These are phyloP conservation scores for Nicotiana undulata DNA, from an alignment of 257 asterid genomes.

Conservation along the genomic window DNA sequence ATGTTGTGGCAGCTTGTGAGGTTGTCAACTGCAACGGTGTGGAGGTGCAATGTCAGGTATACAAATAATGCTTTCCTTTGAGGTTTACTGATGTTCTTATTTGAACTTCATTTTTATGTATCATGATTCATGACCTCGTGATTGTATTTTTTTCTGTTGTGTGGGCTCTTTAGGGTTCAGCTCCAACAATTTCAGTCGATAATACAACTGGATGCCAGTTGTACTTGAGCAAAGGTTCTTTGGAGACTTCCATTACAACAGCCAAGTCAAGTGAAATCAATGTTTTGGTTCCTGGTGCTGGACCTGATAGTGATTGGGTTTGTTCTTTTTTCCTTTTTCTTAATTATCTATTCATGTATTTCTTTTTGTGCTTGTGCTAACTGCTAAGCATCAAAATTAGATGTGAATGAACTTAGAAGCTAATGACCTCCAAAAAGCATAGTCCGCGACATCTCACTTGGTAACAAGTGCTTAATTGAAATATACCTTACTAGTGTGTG, in stretches of 20 bases:
- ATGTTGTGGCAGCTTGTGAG: slow-evolving; percentile 99
- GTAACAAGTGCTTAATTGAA: background rate
- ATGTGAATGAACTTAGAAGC: background rate
- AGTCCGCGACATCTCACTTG: background rate
- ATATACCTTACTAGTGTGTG: background rate
- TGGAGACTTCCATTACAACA: slow-evolving; percentile 78
- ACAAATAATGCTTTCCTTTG: background rate
- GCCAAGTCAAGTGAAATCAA: slow-evolving; percentile 94
- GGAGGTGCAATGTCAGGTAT: slow-evolving; percentile 97
- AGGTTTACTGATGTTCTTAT: background rate
- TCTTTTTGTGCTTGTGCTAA: background rate
- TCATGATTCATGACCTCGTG: background rate
- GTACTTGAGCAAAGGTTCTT: slow-evolving; percentile 80
- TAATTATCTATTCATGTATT: background rate
- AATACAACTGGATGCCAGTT: slow-evolving; percentile 93
- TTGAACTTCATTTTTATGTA: background rate
- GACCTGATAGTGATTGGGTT: slow-evolving; percentile 90
- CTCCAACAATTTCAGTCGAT: slow-evolving; percentile 93
- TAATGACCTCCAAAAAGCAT: background rate
- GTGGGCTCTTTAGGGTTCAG: slow-evolving; percentile 52
- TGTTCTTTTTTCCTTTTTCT: background rate
- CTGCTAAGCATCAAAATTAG: background rate
- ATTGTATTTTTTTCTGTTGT: background rate
- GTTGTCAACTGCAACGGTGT: slow-evolving; percentile 77
- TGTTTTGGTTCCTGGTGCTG: slow-evolving; percentile 79